phyloP scores from a whole-genome alignment of 1,284 basidiomycete species.

The Entoloma clypeatum region DNA sequence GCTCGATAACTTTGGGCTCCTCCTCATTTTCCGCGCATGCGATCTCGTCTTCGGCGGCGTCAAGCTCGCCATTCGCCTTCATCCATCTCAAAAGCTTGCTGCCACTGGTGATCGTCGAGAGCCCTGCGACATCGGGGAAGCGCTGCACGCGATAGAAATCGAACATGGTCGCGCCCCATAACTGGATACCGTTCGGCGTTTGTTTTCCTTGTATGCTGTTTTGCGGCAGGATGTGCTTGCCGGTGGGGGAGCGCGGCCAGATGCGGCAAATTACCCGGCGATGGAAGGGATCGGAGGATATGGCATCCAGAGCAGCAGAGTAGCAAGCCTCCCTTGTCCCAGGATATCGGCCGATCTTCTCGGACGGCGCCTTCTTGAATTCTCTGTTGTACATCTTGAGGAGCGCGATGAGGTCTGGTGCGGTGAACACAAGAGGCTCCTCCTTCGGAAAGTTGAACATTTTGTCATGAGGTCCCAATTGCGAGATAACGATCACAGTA shows the following conservation, averaged over 20 bases:
- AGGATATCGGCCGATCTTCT: conserved; percentile 7
- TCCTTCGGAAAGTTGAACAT: conserved; percentile 9
- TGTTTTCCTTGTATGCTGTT: conserved; percentile 25
- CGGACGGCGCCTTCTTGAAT: conserved; percentile 1
- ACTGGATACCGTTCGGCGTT: conserved; percentile 29
- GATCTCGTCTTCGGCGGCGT: conserved; percentile 29
- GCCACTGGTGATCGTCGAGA: conserved; percentile 28
- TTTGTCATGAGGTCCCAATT: too few species aligned
- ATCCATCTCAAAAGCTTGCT: conserved; percentile 34
- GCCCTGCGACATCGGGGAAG: conserved; percentile 13
- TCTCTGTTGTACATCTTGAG: conserved; percentile 4
- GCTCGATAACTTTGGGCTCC: conserved; percentile 28
- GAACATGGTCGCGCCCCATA: conserved; percentile 44
- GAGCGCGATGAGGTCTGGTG: conserved; percentile 11
- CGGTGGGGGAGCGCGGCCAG: conserved; percentile 34
- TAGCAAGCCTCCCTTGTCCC: not conserved
- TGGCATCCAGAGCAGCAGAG: too few species aligned
- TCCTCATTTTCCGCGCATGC: conserved; percentile 35
- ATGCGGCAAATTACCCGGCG: conserved; percentile 23
- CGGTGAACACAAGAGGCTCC: conserved; percentile 8
- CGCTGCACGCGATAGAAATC: conserved; percentile 37
- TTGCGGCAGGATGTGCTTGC: conserved; percentile 18
- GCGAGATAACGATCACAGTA: too few species aligned
- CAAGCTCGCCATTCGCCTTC: conserved; percentile 31
- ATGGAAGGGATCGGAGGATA: too few species aligned